These are phyloP conservation scores for Suillus occidentalis DNA, from an alignment of 768 basidiomycete species.

Conservation along the genomic window DNA sequence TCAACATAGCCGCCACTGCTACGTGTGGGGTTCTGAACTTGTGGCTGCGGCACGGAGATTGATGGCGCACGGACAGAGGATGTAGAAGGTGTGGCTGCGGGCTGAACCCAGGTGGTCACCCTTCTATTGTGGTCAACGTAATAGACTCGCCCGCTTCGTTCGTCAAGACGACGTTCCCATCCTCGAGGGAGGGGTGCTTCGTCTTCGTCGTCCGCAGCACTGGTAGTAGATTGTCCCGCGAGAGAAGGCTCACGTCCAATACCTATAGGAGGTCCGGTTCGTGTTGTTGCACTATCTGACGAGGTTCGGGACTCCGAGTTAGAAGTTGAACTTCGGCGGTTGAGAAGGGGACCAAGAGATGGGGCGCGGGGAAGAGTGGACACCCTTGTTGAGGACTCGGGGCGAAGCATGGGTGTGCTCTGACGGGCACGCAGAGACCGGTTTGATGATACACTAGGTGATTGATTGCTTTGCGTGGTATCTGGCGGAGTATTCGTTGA, in stretches of 20 bases:
- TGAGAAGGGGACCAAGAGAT: slow-evolving; percentile 11
- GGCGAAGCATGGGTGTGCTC: slow-evolving; percentile 25
- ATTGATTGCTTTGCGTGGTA: slow-evolving; percentile 17
- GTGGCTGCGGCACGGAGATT: slow-evolving; percentile 20
- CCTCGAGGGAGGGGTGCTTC: slow-evolving; percentile 68
- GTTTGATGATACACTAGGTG: slow-evolving; percentile 15
- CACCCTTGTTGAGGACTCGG: slow-evolving; percentile 19
- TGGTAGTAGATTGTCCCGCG: slow-evolving; percentile 10
- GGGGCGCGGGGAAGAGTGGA: slow-evolving; percentile 21
- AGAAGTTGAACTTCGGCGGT: not conserved
- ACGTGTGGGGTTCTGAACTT: slow-evolving; percentile 28
- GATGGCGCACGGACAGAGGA: slow-evolving; percentile 19
- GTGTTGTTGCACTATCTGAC: slow-evolving; percentile 5
- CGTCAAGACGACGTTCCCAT: slow-evolving; percentile 82
- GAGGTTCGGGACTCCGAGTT: slow-evolving; percentile 8
- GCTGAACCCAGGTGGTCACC: slow-evolving; percentile 79
- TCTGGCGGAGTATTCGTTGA: slow-evolving; percentile 33
- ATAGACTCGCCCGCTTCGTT: slow-evolving; percentile 64
- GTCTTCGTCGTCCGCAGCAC: slow-evolving; percentile 49
- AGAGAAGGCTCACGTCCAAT: slow-evolving; percentile 14
- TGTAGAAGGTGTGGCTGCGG: slow-evolving; percentile 22
- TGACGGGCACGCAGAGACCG: slow-evolving; percentile 16
- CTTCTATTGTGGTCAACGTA: slow-evolving; percentile 87
- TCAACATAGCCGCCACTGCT: slow-evolving; percentile 44
- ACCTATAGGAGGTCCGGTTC: slow-evolving; percentile 18